Percentiles rank a stretch among this genome's conserved stretches.
Evolutionary conservation across 345 rosid species (phyloP).

Genomic region (Eucalyptus camaldulensis): DNA sequence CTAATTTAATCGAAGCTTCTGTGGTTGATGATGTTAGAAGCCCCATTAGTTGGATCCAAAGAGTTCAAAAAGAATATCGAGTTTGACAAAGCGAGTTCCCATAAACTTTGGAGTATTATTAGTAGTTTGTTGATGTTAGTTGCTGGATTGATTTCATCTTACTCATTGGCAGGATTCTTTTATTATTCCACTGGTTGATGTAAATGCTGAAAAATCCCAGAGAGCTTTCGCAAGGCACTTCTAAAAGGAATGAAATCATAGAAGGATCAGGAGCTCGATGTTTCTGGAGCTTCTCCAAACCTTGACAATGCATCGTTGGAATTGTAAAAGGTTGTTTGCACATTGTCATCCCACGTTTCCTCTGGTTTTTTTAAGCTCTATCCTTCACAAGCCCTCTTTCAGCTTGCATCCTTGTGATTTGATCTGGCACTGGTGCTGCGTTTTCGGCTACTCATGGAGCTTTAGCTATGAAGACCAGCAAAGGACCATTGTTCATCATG

Average conservation of each 20-base stretch:
- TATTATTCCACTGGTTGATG: neutral
- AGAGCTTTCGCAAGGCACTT: neutral
- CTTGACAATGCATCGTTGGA: neutral
- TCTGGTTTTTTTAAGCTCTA: too few relatives aligned
- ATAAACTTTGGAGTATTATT: neutral
- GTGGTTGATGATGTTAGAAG: neutral
- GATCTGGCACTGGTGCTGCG: too few relatives aligned
- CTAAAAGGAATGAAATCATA: neutral
- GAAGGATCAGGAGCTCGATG: fast-evolving
- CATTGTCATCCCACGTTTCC: neutral
- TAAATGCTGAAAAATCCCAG: neutral
- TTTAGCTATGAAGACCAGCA: too few relatives aligned
- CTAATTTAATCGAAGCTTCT: neutral
- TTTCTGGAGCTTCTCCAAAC: too few relatives aligned
- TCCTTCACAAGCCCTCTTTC: too few relatives aligned
- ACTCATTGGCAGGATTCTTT: neutral
- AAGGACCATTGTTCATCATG: too few relatives aligned
- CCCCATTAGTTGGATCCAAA: neutral
- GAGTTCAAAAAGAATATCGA: neutral
- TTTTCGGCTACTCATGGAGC: too few relatives aligned
- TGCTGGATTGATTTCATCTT: neutral
- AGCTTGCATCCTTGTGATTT: too few relatives aligned
- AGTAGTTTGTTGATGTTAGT: neutral
- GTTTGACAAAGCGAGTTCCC: fast-evolving
- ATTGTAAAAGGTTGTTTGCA: neutral